Conservation (phyloP, 257 asterid species). For the Marsdenia floribunda region DNA sequence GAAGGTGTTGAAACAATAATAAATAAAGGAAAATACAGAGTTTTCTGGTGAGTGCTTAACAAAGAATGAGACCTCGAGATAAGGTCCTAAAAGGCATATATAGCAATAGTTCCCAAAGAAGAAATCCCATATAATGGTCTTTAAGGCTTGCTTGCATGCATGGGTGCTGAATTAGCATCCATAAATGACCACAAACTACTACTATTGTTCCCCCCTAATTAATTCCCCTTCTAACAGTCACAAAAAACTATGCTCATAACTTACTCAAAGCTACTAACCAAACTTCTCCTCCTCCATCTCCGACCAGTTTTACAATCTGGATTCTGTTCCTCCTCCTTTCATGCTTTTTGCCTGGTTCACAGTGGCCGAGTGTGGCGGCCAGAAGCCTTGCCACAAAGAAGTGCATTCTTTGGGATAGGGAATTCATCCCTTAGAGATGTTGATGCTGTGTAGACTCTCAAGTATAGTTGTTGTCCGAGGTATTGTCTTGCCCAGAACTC, state of each 20-base stretch:
- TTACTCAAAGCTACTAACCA: background rate
- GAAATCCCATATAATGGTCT: background rate
- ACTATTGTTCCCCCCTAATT: background rate
- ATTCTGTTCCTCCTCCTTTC: background rate
- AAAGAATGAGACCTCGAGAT: conserved; percentile 27
- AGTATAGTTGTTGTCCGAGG: conserved; percentile 72
- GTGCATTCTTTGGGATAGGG: conserved; percentile 85
- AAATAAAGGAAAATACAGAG: conserved; percentile 12
- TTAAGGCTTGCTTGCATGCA: conserved; percentile 1
- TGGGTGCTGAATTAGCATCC: conserved; percentile 16
- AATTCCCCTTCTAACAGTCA: background rate
- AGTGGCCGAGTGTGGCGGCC: conserved; percentile 76
- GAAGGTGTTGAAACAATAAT: background rate
- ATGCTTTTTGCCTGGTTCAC: conserved; percentile 8
- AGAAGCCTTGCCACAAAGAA: conserved; percentile 68
- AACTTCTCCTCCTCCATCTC: background rate
- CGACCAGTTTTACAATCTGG: conserved; percentile 1
- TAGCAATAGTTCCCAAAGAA: background rate
- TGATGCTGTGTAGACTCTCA: conserved; percentile 65
- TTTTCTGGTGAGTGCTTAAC: background rate
- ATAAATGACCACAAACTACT: background rate
- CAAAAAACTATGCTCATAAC: conserved; percentile 8
- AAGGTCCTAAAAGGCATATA: conserved; percentile 7
- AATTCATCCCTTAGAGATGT: conserved; percentile 74
- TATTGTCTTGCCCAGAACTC: conserved; percentile 87